phyloP scores from a whole-genome alignment of 257 asterid species.

The Nicotiana knightiana region DNA sequence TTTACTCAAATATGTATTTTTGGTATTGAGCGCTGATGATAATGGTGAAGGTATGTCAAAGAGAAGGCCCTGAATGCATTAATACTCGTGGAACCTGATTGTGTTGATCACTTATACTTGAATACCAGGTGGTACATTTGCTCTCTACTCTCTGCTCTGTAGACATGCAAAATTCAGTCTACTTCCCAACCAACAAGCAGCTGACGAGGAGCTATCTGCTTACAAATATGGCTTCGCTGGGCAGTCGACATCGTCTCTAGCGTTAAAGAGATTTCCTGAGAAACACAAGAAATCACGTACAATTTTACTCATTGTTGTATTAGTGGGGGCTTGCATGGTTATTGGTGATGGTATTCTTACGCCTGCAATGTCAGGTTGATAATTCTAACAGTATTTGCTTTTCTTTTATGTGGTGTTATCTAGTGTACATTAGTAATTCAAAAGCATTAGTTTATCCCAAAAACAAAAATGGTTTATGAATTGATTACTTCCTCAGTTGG shows the following conservation, averaged over 20 bases:
- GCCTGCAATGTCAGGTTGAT: conserved; percentile 72
- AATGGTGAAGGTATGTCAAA: conserved; percentile 21
- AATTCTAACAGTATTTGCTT: conserved; percentile 14
- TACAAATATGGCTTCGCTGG: conserved; percentile 18
- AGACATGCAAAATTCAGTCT: conserved; percentile 10
- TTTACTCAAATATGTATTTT: conserved; percentile 19
- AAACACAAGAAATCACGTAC: conserved; percentile 10
- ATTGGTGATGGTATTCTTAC: conserved; percentile 81
- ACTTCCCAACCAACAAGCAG: conserved; percentile 8
- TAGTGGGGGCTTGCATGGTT: conserved; percentile 83
- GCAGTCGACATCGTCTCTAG: conserved; percentile 1
- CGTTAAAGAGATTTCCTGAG: conserved; percentile 15
- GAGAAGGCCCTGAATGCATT: background rate
- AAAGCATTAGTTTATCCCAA: background rate
- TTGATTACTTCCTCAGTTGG: background rate
- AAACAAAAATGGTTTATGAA: background rate
- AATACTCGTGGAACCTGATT: background rate
- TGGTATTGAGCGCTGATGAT: conserved; percentile 25
- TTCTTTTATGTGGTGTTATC: conserved; percentile 1
- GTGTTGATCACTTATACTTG: background rate
- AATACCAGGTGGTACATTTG: conserved; percentile 25
- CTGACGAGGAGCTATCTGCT: conserved; percentile 21
- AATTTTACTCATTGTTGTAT: conserved; percentile 17
- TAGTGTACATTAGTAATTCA: background rate
- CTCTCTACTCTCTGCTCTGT: conserved; percentile 19